A percentile compares a stretch with the other conserved stretches of the same genome.
Evolutionary conservation across 2,329 filamentous ascomycete genomes (phyloP).

Genomic region (Sclerotinia borealis): DNA sequence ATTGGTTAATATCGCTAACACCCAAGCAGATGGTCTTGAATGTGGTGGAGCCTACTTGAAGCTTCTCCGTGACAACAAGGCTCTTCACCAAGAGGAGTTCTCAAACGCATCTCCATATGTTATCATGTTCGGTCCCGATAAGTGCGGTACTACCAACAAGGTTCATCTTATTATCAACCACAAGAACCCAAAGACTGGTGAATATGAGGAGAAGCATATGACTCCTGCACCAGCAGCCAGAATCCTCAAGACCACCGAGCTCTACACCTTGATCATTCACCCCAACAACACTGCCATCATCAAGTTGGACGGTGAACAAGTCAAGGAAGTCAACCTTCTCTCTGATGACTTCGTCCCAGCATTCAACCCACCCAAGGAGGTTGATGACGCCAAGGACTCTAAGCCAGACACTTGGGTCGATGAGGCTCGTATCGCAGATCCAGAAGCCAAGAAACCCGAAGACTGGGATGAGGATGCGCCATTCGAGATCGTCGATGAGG

Average conservation of each 20-base stretch:
- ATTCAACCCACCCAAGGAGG: slow-evolving; percentile 94
- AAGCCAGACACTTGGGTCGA: slow-evolving; percentile 98
- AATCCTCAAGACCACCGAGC: slow-evolving; percentile 84
- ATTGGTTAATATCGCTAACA: slow-evolving; percentile 30
- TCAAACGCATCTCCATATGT: slow-evolving; percentile 95
- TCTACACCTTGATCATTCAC: slow-evolving; percentile 95
- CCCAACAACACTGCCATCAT: slow-evolving; percentile 95
- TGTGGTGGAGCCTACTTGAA: slow-evolving; percentile 99
- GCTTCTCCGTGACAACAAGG: slow-evolving; percentile 95
- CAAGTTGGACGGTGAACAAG: slow-evolving; percentile 81
- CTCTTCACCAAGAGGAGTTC: slow-evolving; percentile 95
- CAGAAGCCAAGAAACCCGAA: slow-evolving; percentile 90
- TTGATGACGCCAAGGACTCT: slow-evolving; percentile 85
- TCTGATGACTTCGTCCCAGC: slow-evolving; percentile 80
- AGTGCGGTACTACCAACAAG: slow-evolving; percentile 99
- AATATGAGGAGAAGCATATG: slow-evolving; percentile 99
- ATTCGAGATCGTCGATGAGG: slow-evolving; percentile 91
- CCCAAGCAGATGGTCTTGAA: slow-evolving; percentile 71
- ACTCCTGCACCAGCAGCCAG: slow-evolving; percentile 74
- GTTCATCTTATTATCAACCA: slow-evolving; percentile 98
- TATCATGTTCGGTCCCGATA: slow-evolving; percentile 99
- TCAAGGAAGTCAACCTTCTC: slow-evolving; percentile 84
- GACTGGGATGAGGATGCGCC: slow-evolving; percentile 99
- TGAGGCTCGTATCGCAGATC: slow-evolving; percentile 82
- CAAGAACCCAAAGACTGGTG: slow-evolving; percentile 99